A percentile compares a stretch with the other conserved stretches of the same genome.
phyloP scores from a whole-genome alignment of 1,284 basidiomycete genomes.

The Butyriboletus regius region DNA sequence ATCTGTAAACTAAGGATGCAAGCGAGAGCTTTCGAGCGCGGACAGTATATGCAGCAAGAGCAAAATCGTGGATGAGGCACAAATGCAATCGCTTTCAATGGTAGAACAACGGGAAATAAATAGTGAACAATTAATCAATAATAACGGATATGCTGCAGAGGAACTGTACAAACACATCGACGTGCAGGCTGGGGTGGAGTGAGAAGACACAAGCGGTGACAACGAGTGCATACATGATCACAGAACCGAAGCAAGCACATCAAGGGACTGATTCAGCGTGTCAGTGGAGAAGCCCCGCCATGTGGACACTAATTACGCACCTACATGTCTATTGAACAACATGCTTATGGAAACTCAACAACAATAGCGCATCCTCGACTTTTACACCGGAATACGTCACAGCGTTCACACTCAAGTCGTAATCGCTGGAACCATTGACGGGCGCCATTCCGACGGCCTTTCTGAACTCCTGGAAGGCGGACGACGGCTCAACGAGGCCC shows the following conservation, averaged over 20 bases:
- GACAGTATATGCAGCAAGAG: slow-evolving; percentile 19
- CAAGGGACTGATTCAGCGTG: slow-evolving; percentile 9
- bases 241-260: slow-evolving; percentile 12
- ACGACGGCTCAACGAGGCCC: slow-evolving; percentile 25
- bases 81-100: slow-evolving; percentile 10
- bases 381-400: slow-evolving; percentile 39
- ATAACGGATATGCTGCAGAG: slow-evolving; percentile 32
- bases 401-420: slow-evolving; percentile 23
- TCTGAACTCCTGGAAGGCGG: slow-evolving; percentile 25
- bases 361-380: slow-evolving; percentile 59
- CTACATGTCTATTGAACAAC: slow-evolving; percentile 43
- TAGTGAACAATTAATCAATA: slow-evolving; percentile 34
- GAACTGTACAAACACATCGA: slow-evolving; percentile 8
- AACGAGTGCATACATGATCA: slow-evolving; percentile 20
- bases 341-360: slow-evolving; percentile 64
- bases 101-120: slow-evolving; percentile 19
- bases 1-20: slow-evolving; percentile 16
- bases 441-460: slow-evolving; percentile 23
- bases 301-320: slow-evolving; percentile 13
- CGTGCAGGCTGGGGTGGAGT: slow-evolving; percentile 9
- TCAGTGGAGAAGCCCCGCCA: slow-evolving; percentile 10
- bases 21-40: slow-evolving; percentile 5
- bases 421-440: slow-evolving; percentile 21
- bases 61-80: slow-evolving; percentile 9
- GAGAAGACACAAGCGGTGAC: slow-evolving; percentile 8